These are phyloP conservation scores for Escallonia rubra DNA, from an alignment of 129 eudicot species.

Conservation along the genomic window DNA sequence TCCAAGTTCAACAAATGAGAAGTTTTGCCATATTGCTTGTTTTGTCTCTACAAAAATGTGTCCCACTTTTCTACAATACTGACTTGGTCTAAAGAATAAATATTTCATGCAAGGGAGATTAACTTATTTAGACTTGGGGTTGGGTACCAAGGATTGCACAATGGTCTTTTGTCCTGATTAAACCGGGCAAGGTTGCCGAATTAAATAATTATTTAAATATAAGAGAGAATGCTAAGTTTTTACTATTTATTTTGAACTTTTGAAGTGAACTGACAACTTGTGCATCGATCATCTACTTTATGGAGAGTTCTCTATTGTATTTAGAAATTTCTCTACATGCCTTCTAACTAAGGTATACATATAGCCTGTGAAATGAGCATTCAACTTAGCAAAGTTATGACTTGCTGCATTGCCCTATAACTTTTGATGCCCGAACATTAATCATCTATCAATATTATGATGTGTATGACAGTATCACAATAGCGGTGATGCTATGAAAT, in stretches of 20 bases:
- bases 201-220: no score
- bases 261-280: not conserved
- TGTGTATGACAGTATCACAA: no score
- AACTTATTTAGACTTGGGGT: not conserved
- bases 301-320: not conserved
- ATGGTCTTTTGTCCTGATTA: not conserved
- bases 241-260: not conserved
- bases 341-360: no score
- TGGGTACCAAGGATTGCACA: not conserved
- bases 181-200: no score
- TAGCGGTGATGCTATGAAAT: no score
- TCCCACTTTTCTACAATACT: not conserved
- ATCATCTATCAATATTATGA: no score
- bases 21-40: not conserved
- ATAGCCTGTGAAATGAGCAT: no score
- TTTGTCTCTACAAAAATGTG: not conserved
- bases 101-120: not conserved
- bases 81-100: not conserved
- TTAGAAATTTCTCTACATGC: no score
- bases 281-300: not conserved
- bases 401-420: no score
- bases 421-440: no score
- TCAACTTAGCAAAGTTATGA: no score
- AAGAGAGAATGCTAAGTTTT: no score
- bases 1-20: not conserved